Percentiles rank a stretch among this genome's conserved stretches.
Conservation (phyloP, 345 rosid genomes). For the Hypericum perforatum region DNA sequence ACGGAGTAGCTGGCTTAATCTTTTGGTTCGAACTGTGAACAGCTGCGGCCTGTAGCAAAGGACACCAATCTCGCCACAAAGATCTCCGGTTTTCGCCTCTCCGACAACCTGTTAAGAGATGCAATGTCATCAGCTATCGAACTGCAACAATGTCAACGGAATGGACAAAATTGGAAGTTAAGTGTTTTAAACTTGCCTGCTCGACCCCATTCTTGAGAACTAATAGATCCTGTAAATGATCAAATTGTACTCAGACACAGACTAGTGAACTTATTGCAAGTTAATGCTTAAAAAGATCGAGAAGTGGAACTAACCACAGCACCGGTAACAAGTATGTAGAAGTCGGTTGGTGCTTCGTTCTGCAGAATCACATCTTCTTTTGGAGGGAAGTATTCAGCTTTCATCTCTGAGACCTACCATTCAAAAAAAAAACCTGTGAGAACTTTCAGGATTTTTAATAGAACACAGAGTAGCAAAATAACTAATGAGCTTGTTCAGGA, state of each 20-base stretch:
- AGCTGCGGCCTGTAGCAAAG: conserved; percentile 81
- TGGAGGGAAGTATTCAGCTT: conserved; percentile 28
- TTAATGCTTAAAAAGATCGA: neutral
- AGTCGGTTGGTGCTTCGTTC: conserved; percentile 28
- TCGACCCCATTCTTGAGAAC: conserved; percentile 18
- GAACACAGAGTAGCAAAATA: neutral
- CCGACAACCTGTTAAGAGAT: conserved; percentile 46
- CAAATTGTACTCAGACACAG: neutral
- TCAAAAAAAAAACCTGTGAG: no score
- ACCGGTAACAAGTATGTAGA: conserved; percentile 22
- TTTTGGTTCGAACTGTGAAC: conserved; percentile 80
- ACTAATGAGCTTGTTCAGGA: neutral
- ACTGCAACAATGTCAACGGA: neutral
- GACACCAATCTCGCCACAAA: conserved; percentile 83
- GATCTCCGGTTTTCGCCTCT: conserved; percentile 66
- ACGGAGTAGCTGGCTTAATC: conserved; percentile 79
- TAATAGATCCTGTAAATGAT: conserved; percentile 15
- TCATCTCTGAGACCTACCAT: conserved; percentile 32
- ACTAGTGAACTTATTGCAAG: neutral
- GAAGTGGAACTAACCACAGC: conserved; percentile 16
- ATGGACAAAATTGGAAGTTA: no score
- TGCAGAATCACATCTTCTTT: conserved; percentile 26
- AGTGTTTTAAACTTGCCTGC: conserved; percentile 18
- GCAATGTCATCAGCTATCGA: neutral
- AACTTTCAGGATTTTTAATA: neutral